Conservation (phyloP, 2,329 filamentous ascomycete genomes). For the Paracamarosporium sp. region DNA sequence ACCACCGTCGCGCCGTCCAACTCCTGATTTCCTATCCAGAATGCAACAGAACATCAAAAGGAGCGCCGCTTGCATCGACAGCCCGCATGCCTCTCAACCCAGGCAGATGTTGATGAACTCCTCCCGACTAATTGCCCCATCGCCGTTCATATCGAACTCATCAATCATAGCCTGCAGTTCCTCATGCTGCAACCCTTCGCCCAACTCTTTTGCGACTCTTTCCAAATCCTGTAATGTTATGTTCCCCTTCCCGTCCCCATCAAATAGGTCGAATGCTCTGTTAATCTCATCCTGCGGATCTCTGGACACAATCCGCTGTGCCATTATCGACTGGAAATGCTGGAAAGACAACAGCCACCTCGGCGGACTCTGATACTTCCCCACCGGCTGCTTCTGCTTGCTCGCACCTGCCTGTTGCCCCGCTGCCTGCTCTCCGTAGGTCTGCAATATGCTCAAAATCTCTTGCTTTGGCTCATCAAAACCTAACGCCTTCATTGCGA, state of each 20-base stretch:
- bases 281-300: constrained; percentile 92
- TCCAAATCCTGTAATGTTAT: constrained; percentile 89
- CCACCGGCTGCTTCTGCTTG: constrained; percentile 19
- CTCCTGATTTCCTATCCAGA: not conserved
- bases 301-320: constrained; percentile 78
- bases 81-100: constrained; percentile 32
- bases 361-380: constrained; percentile 32
- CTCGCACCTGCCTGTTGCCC: constrained; percentile 6
- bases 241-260: constrained; percentile 87
- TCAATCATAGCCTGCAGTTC: constrained; percentile 97
- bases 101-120: constrained; percentile 73
- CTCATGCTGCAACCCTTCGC: constrained; percentile 90
- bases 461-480: constrained; percentile 90
- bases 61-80: not conserved
- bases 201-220: constrained; percentile 86
- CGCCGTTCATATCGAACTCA: constrained; percentile 94
- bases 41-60: not conserved
- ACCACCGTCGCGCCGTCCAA: not conserved
- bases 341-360: constrained; percentile 76
- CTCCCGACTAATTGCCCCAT: constrained; percentile 73
- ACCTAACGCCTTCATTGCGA: constrained; percentile 92
- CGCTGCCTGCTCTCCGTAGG: constrained; percentile 65
- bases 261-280: constrained; percentile 91
- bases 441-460: constrained; percentile 79
- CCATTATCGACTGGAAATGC: constrained; percentile 75